Evolutionary conservation across 805 yeast genomes (phyloP), one percentile per base, ranked within the genome.

Genomic region (Kockiozyma suomiensis): DNA sequence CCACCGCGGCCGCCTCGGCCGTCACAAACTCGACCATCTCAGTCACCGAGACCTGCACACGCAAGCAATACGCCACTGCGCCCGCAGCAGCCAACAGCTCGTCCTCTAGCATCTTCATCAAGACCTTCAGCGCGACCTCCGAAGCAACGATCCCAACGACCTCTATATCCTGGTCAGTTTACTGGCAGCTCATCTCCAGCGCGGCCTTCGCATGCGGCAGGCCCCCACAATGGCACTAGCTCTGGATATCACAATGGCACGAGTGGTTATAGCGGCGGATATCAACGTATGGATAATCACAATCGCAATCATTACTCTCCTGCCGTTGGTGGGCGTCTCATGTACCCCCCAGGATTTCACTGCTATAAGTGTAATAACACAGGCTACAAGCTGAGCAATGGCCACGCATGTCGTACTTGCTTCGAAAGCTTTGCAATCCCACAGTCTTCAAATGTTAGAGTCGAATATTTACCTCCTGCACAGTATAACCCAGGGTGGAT

Each of bases 331-430:
- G 64, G 64, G 8, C 51, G 40, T 7, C 87, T 88, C 83, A 71
- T 72, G 50, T 90, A 87, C 67, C 96, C 96, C 0, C 71, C 65
- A 1, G 79, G 83, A 2, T 86, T 76, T 69, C 74, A 75, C 58
- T 90, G 97, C 69, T 73, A 75, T 7, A 86, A 85, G 68, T 90
- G 97, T 74, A 76, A 79, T 56, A 90, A 90, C 70, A 86, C 92
- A 0, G 96, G 96, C 1, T 78, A 77, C 69, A 79, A 81, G 68
- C 46, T 74, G 25, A 85, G 82, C 69, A 85, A 83, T 66, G 88
- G 87, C n/a, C 76, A 74, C 50, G 75, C 83, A 4, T 90, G 97
- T 70, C 81, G 82, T 66, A 79, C 79, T 45, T 90, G 97, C 72
- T 90, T 89, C 85, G 80, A 78, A 25, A 68, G 71, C 50, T 89